Percentiles rank a stretch among this genome's conserved stretches.
These are phyloP conservation scores for Astrothelium subdiscretum DNA, from an alignment of 495 filamentous ascomycete genomes.

Conservation along the genomic window DNA sequence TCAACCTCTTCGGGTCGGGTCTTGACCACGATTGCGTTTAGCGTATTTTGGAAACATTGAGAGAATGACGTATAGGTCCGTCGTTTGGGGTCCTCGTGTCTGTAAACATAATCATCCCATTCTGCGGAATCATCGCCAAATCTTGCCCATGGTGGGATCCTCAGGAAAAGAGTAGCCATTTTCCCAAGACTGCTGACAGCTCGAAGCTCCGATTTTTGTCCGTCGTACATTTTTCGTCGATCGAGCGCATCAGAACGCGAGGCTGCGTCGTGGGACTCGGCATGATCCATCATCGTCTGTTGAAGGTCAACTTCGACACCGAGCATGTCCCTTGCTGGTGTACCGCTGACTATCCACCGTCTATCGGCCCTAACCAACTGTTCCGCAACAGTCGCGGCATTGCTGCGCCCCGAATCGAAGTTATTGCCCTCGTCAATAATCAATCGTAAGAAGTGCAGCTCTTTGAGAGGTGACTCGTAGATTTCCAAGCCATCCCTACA, in stretches of 20 bases:
- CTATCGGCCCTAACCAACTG: conserved; percentile 53
- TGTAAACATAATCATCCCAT: conserved; percentile 69
- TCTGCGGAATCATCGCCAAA: conserved; percentile 38
- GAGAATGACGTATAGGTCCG: conserved; percentile 33
- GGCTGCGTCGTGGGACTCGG: background rate
- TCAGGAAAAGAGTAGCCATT: conserved; percentile 62
- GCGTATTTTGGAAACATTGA: conserved; percentile 50
- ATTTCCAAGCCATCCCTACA: conserved; percentile 29
- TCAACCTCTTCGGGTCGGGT: conserved; percentile 61
- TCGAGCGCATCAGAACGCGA: conserved; percentile 19
- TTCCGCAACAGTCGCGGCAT: conserved; percentile 54
- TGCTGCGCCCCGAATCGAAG: conserved; percentile 48
- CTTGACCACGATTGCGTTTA: conserved; percentile 72
- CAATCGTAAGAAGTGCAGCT: conserved; percentile 71
- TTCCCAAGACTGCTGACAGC: conserved; percentile 55
- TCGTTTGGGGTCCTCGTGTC: conserved; percentile 39
- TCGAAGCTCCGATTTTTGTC: conserved; percentile 15
- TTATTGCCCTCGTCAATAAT: conserved; percentile 90
- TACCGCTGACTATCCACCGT: conserved; percentile 86
- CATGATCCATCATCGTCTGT: conserved; percentile 16
- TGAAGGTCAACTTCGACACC: conserved; percentile 58
- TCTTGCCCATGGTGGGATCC: conserved; percentile 66
- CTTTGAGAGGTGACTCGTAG: conserved; percentile 50
- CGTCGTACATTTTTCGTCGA: conserved; percentile 20
- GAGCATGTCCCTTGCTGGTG: conserved; percentile 70